phyloP scores from a whole-genome alignment of 495 filamentous ascomycete species.

The Penicillium malachiteum region DNA sequence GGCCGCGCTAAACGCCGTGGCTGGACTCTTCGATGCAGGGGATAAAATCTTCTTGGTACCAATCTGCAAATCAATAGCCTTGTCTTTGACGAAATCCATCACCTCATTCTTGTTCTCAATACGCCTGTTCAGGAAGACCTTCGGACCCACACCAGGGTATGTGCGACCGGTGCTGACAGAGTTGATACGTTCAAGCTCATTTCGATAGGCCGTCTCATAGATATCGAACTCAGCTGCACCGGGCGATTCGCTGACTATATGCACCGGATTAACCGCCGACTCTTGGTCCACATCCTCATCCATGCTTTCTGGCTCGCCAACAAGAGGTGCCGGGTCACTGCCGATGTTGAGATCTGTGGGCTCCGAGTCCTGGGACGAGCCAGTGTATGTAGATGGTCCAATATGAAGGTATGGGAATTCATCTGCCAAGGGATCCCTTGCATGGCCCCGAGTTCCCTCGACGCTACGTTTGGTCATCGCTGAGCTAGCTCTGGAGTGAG shows the following conservation, averaged over 20 bases:
- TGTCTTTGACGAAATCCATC: conserved; percentile 37
- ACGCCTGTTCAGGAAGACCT: conserved; percentile 59
- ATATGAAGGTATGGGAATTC: conserved; percentile 70
- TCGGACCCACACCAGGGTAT: conserved; percentile 24
- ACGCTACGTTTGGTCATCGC: conserved; percentile 40
- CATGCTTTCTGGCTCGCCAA: conserved; percentile 27
- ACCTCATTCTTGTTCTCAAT: conserved; percentile 54
- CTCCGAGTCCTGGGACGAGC: conserved; percentile 16
- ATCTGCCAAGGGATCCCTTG: conserved; percentile 60
- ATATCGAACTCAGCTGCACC: conserved; percentile 77
- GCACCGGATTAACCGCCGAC: conserved; percentile 19
- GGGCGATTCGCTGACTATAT: conserved; percentile 76
- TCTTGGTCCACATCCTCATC: conserved; percentile 20
- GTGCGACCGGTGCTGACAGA: conserved; percentile 26
- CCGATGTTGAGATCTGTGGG: conserved; percentile 8
- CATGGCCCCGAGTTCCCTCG: conserved; percentile 59
- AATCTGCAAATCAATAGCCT: conserved; percentile 27
- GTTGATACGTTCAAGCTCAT: conserved; percentile 73
- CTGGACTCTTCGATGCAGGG: conserved; percentile 4
- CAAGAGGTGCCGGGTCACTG: conserved; percentile 15
- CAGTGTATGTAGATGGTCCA: conserved; percentile 55
- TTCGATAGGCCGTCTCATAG: conserved; percentile 82
- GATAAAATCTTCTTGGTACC: conserved; percentile 8
- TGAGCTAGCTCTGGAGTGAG: conserved; percentile 38
- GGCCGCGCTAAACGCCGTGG: conserved; percentile 18